These are phyloP conservation scores for Pythium monospermum DNA, from an alignment of 352 stramenopile species.

Conservation along the genomic window DNA sequence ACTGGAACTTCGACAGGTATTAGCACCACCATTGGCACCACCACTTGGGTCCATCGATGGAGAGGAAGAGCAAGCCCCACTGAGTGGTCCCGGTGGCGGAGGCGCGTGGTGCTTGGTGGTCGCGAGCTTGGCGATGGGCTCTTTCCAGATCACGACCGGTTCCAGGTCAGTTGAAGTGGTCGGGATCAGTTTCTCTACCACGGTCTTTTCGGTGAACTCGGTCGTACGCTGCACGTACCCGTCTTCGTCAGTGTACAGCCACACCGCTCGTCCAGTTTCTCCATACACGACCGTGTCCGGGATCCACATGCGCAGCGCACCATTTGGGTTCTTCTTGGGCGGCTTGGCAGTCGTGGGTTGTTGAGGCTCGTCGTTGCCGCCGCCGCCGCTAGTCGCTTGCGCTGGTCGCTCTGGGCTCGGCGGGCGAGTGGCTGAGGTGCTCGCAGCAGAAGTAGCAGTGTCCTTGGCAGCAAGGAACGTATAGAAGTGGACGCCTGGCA, in stretches of 20 bases:
- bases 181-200: constrained; percentile 56
- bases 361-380: neutral
- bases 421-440: neutral
- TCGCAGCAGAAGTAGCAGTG: neutral
- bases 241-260: constrained; percentile 67
- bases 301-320: constrained; percentile 55
- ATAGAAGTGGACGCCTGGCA: constrained; percentile 78
- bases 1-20: no score
- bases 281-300: constrained; percentile 81
- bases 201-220: constrained; percentile 66
- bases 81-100: constrained; percentile 8
- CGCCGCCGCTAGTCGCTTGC: neutral
- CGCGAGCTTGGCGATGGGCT: constrained; percentile 29
- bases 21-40: no score
- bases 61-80: no score
- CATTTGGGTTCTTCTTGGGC: constrained; percentile 13
- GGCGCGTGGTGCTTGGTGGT: neutral
- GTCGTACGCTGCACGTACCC: constrained; percentile 57
- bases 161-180: constrained; percentile 27
- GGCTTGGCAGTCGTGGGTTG: neutral
- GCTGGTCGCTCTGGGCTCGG: neutral
- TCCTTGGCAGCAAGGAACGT: constrained; percentile 67
- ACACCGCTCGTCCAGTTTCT: constrained; percentile 60
- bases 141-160: constrained; percentile 65
- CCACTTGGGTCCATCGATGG: no score